Base-by-base conservation (phyloP, 305 asterid genomes). In the Fraxinus baroniana region DNA sequence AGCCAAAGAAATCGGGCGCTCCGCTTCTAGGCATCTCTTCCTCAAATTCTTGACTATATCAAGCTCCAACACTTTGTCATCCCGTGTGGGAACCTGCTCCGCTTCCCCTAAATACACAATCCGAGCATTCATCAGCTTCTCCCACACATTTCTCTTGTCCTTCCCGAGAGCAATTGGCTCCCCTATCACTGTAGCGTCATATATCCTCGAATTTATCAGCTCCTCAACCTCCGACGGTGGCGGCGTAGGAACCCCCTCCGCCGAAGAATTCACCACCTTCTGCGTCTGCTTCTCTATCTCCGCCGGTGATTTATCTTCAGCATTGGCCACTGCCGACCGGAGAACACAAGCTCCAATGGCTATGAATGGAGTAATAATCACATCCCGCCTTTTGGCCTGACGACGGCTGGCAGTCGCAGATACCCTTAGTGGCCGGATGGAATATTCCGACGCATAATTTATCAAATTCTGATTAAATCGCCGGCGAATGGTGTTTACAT, bases 101-200 rank as follows among this genome's bases (percentile, higher is more conserved):
- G 98, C 98, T 87, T 94, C 98, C 22, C 98, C 98, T 77, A 95
- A 84, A 68, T 95, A 93, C 76, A 95, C 95, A 86, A 93, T 83
- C 81, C 97, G 85, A 84, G 95, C 95, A 86, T 87, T 87, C 95
- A 92, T 92, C 84, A 94, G 82, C 89, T 93, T 94, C 84, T 93
- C 97, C 98, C 97, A 94, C 13, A 87, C 93, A 81, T 90, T 93
- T 60, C 87, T 85, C 87, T 86, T 91, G 68, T 93, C 97, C 87
- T 92, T 92, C 88, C 92, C 97, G 86, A 90, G 64, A 78, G 94
- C 94, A 92, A 88, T 24, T 46, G 97, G 95, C 86, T 93, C 95
- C 24, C 91, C 91, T 1, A 84, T 93, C 90, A 77, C 87, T 15
- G 86, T 81, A 72, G 98, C 95, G 64, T 95, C 98, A 57, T 95